These are phyloP conservation scores for Hypsizygus marmoreus DNA, from an alignment of 768 basidiomycete genomes.

Conservation along the genomic window DNA sequence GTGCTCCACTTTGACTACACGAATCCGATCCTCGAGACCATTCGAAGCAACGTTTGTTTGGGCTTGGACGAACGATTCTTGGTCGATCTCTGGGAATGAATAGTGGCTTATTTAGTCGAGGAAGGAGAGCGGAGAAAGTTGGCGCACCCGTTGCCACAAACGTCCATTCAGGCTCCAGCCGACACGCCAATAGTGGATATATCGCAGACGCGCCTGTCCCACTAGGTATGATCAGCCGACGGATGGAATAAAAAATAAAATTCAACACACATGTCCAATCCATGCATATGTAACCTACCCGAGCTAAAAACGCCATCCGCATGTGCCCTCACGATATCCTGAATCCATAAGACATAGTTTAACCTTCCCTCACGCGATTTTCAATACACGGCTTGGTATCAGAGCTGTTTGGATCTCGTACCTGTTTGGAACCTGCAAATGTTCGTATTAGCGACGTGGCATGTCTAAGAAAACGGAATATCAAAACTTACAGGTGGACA, in stretches of 20 bases:
- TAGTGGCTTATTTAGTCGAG: background rate
- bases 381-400: background rate
- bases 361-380: constrained; percentile 45
- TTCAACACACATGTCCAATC: constrained; percentile 70
- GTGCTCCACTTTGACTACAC: constrained; percentile 34
- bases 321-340: constrained; percentile 58
- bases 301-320: constrained; percentile 14
- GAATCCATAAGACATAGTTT: constrained; percentile 87
- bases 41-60: constrained; percentile 60
- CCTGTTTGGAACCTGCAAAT: constrained; percentile 71
- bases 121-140: background rate
- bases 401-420: constrained; percentile 28
- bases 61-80: constrained; percentile 58
- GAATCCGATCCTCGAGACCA: constrained; percentile 50
- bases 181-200: constrained; percentile 78
- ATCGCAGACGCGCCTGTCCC: constrained; percentile 93
- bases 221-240: constrained; percentile 36
- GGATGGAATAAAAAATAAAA: background rate
- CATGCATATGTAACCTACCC: constrained; percentile 33
- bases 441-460: background rate
- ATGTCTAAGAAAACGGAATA: too few species aligned
- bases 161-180: constrained; percentile 50
- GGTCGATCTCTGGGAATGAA: constrained; percentile 73
- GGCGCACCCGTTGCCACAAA: constrained; percentile 74
- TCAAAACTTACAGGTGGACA: constrained; percentile 89